These are phyloP conservation scores for Grifola frondosa DNA, from an alignment of 1,284 basidiomycete genomes.

Conservation along the genomic window DNA sequence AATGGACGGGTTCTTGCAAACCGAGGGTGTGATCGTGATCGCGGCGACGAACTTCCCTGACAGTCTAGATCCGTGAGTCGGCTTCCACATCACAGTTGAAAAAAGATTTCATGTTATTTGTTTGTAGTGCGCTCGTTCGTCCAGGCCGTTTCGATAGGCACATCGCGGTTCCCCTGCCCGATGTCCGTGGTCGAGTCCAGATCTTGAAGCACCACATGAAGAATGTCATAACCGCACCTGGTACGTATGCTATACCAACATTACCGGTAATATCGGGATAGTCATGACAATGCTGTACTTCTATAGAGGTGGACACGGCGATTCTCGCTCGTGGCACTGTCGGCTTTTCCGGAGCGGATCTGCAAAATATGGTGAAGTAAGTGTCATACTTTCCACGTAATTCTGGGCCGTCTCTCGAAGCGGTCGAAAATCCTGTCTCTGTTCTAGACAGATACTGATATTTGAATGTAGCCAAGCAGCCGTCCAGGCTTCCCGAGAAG, in stretches of 20 bases:
- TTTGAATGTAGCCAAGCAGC: constrained; percentile 68
- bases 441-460: too few species aligned
- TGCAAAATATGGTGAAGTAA: constrained; percentile 92
- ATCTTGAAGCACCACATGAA: constrained; percentile 90
- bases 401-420: constrained; percentile 5
- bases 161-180: constrained; percentile 87
- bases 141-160: constrained; percentile 93
- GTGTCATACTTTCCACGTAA: constrained; percentile 25
- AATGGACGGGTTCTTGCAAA: constrained; percentile 92
- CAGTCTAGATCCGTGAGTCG: constrained; percentile 77
- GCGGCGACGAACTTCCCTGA: constrained; percentile 96
- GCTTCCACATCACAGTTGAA: too few species aligned
- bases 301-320: constrained; percentile 76
- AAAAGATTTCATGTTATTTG: constrained; percentile 3
- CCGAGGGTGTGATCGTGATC: constrained; percentile 90
- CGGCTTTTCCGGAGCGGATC: constrained; percentile 89
- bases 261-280: too few species aligned
- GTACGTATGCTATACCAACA: constrained; percentile 37
- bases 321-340: constrained; percentile 89
- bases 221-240: constrained; percentile 63
- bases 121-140: constrained; percentile 70
- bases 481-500: constrained; percentile 87
- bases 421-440: too few species aligned
- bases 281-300: too few species aligned
- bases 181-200: constrained; percentile 84